Conservation (phyloP, 1,284 basidiomycete species). For the Tetrapyrgos nigripes region DNA sequence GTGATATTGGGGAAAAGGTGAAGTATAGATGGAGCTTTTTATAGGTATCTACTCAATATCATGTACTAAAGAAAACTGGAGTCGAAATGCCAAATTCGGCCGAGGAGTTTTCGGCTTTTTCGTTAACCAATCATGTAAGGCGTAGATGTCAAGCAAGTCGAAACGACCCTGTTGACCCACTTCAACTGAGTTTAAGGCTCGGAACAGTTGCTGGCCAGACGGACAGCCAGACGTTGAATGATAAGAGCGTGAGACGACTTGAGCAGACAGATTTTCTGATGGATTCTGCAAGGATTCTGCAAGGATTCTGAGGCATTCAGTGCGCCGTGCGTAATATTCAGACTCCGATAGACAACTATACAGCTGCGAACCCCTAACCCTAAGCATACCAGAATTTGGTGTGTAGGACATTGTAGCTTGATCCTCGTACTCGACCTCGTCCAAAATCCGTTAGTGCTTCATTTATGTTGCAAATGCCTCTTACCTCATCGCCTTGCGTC, state of each 20-base stretch:
- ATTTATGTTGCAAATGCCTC: background rate
- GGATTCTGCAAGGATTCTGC: too few relatives aligned
- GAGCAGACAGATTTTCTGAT: too few relatives aligned
- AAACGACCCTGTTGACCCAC: too few relatives aligned
- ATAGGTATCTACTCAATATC: too few relatives aligned
- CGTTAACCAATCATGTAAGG: slow-evolving; percentile 11
- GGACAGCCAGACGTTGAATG: too few relatives aligned
- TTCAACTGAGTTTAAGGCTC: too few relatives aligned
- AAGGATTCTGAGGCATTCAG: too few relatives aligned
- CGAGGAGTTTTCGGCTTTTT: slow-evolving; percentile 10
- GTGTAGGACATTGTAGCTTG: background rate
- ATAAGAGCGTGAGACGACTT: too few relatives aligned
- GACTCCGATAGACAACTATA: too few relatives aligned
- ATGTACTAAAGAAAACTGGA: background rate
- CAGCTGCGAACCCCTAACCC: too few relatives aligned
- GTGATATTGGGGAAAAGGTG: slow-evolving; percentile 11
- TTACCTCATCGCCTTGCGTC: background rate
- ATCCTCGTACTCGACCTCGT: background rate
- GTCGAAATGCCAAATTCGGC: slow-evolving; percentile 10
- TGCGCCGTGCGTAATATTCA: too few relatives aligned
- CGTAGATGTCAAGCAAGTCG: slow-evolving; percentile 9
- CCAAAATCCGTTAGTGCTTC: background rate
- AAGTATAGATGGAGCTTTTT: slow-evolving; percentile 6
- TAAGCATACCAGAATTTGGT: background rate
- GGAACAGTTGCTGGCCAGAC: too few relatives aligned